Conservation (phyloP, 805 yeast species). For the Saccharomycopsis oosterbeekiorum region DNA sequence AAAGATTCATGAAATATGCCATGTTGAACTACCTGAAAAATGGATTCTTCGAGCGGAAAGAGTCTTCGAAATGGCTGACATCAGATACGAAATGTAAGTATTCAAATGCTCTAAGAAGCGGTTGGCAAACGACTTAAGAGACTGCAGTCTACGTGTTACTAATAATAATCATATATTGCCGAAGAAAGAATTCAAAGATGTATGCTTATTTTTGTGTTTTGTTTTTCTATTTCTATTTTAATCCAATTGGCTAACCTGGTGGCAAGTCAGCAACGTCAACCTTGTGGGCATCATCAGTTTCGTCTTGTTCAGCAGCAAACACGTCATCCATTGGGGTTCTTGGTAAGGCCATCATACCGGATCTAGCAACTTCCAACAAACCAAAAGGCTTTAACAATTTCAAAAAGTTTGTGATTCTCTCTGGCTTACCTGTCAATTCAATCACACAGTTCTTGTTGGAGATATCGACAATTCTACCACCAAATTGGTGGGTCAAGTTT, state of each 20-base stretch:
- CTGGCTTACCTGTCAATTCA: constrained; percentile 90
- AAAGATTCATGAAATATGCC: too few relatives aligned
- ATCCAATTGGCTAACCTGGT: constrained; percentile 59
- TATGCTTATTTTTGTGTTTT: too few relatives aligned
- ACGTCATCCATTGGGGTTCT: constrained; percentile 74
- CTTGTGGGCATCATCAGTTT: constrained; percentile 44
- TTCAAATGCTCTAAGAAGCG: too few relatives aligned
- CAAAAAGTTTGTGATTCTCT: constrained; percentile 77
- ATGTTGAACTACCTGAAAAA: too few relatives aligned
- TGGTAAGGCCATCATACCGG: constrained; percentile 98
- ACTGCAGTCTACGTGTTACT: too few relatives aligned
- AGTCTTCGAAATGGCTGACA: too few relatives aligned
- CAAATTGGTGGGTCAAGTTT: constrained; percentile 73
- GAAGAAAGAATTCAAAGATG: too few relatives aligned
- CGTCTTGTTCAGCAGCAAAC: constrained; percentile 39
- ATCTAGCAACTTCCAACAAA: constrained; percentile 88
- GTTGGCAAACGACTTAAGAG: too few relatives aligned
- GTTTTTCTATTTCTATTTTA: background rate
- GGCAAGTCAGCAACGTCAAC: constrained; percentile 89
- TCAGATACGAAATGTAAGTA: too few relatives aligned
- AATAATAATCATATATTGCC: too few relatives aligned
- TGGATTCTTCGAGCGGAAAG: too few relatives aligned
- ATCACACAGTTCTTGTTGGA: constrained; percentile 90
- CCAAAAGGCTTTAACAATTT: constrained; percentile 93
- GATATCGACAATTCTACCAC: constrained; percentile 87